Evolutionary conservation across 2,329 filamentous ascomycete genomes (phyloP).

Genomic region (Gnomoniopsis smithogilvyi): DNA sequence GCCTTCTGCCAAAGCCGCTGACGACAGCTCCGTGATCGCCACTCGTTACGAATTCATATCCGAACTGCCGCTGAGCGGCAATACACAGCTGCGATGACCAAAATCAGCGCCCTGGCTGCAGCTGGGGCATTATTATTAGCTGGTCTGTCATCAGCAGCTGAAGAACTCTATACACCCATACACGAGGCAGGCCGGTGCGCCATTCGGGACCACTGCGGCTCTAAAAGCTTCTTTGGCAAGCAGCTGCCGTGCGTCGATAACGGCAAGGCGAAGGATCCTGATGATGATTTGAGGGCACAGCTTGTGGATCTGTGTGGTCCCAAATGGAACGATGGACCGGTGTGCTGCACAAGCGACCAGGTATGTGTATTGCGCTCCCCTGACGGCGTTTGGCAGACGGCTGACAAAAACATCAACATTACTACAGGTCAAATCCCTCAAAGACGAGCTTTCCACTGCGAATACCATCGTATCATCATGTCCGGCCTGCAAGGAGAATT

Average conservation of each 20-base stretch:
- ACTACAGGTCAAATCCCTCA: constrained; percentile 69
- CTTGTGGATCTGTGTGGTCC: constrained; percentile 82
- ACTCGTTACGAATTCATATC: background rate
- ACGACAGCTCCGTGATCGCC: background rate
- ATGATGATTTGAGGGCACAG: constrained; percentile 68
- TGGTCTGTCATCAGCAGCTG: constrained; percentile 23
- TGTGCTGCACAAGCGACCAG: constrained; percentile 84
- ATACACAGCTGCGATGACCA: constrained; percentile 31
- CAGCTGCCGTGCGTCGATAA: constrained; percentile 94
- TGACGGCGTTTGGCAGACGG: background rate
- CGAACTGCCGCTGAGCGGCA: constrained; percentile 16
- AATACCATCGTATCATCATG: constrained; percentile 89
- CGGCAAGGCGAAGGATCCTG: constrained; percentile 71
- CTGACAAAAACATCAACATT: background rate
- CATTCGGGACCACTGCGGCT: constrained; percentile 87
- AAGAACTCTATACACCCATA: constrained; percentile 47
- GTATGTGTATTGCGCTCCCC: constrained; percentile 36
- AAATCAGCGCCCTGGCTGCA: constrained; percentile 31
- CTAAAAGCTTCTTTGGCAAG: constrained; percentile 84
- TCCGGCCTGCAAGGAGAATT: constrained; percentile 96
- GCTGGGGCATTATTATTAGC: constrained; percentile 33
- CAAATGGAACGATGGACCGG: constrained; percentile 78
- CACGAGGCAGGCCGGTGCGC: constrained; percentile 89
- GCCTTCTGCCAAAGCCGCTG: background rate
- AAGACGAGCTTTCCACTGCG: constrained; percentile 80